Evolutionary conservation across 2,329 filamentous ascomycete genomes (phyloP).

Genomic region (Orbilia javanica): DNA sequence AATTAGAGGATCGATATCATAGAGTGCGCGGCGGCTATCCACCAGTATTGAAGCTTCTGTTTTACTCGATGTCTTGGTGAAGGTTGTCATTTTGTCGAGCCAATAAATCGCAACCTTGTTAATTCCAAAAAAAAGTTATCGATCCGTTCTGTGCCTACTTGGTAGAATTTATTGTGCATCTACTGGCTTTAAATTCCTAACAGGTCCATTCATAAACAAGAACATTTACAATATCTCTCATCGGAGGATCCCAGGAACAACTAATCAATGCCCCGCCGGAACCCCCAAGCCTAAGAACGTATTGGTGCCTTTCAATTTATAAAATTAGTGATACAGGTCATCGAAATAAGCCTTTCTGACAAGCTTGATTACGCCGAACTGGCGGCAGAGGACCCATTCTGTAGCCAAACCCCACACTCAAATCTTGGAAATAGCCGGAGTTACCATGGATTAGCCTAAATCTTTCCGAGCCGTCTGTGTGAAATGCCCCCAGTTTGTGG

Average conservation of each 20-base stretch:
- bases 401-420: neutral
- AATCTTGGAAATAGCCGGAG: conserved; percentile 21
- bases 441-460: conserved; percentile 40
- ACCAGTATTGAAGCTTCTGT: conserved; percentile 42
- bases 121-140: no score
- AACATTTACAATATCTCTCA: neutral
- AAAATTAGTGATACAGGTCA: neutral
- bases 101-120: neutral
- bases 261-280: neutral
- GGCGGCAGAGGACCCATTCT: neutral
- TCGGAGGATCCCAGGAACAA: neutral
- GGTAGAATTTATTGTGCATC: neutral
- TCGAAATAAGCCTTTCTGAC: conserved; percentile 22
- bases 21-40: conserved; percentile 74
- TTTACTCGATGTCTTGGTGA: conserved; percentile 39
- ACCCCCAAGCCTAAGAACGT: neutral
- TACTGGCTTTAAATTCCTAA: neutral
- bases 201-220: neutral
- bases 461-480: conserved; percentile 33
- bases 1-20: conserved; percentile 82
- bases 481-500: neutral
- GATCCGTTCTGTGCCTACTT: neutral
- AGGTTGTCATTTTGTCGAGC: conserved; percentile 42
- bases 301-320: neutral
- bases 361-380: conserved; percentile 22